A percentile compares a stretch with the other conserved stretches of the same genome.
Evolutionary conservation across 2,329 filamentous ascomycete species (phyloP).

Genomic region (Triangularia setosa): DNA sequence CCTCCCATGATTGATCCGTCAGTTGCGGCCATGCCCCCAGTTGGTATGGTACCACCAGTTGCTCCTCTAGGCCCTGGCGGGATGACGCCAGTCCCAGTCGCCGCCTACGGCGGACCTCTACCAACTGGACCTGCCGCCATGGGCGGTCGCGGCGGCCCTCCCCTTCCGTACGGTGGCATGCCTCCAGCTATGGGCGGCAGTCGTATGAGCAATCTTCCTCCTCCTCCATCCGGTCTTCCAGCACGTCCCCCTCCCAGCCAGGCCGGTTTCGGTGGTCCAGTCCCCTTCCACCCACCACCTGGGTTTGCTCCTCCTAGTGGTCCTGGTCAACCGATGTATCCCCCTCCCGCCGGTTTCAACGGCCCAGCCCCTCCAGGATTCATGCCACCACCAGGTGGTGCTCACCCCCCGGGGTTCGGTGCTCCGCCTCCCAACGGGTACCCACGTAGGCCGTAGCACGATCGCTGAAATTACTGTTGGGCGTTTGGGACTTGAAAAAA

Average conservation of each 20-base stretch:
- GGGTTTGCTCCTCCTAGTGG: constrained; percentile 34
- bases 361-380: constrained; percentile 39
- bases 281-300: constrained; percentile 37
- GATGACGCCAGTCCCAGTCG: constrained; percentile 24
- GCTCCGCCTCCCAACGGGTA: not conserved
- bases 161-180: constrained; percentile 16
- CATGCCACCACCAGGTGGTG: constrained; percentile 32
- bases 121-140: constrained; percentile 26
- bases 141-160: constrained; percentile 16
- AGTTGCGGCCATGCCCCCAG: constrained; percentile 16
- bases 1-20: constrained; percentile 19
- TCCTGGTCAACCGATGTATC: constrained; percentile 25
- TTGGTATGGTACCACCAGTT: constrained; percentile 25
- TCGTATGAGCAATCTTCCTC: constrained; percentile 35
- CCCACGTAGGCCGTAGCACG: not conserved
- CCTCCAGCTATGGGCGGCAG: constrained; percentile 25
- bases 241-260: constrained; percentile 47
- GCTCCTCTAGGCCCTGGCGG: constrained; percentile 20
- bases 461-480: too few species aligned
- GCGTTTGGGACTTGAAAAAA: not conserved
- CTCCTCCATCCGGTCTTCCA: constrained; percentile 48
- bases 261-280: constrained; percentile 43
- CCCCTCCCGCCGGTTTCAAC: constrained; percentile 17
- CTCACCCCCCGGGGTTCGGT: not conserved
- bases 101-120: constrained; percentile 17